These are phyloP conservation scores for Curvularia lunata DNA, from an alignment of 2,329 filamentous ascomycete genomes.

Conservation along the genomic window DNA sequence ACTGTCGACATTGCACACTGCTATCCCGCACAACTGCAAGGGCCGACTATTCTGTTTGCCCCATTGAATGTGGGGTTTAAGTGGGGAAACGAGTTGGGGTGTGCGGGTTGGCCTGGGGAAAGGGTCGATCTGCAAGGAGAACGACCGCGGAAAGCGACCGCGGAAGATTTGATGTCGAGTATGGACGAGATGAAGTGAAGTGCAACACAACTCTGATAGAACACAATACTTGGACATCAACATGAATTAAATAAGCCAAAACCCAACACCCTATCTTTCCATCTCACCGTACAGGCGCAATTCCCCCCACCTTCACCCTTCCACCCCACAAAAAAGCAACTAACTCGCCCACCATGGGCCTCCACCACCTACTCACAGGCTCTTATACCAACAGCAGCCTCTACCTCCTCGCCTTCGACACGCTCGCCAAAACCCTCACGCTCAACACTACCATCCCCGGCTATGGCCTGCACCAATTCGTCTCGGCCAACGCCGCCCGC, in stretches of 20 bases:
- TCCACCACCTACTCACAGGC: constrained; percentile 9
- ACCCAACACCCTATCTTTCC: background rate
- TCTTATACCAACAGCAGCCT: constrained; percentile 9
- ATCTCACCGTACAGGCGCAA: no score
- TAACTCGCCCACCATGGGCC: background rate
- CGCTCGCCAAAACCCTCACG: constrained; percentile 5
- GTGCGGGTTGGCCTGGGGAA: background rate
- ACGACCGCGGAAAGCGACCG: background rate
- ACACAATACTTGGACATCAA: background rate
- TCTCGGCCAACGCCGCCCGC: constrained; percentile 6
- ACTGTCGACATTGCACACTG: background rate
- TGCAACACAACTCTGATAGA: background rate
- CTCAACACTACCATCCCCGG: constrained; percentile 7
- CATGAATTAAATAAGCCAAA: background rate
- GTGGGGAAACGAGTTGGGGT: background rate
- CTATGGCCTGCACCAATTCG: constrained; percentile 6
- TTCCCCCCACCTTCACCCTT: no score
- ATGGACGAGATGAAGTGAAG: background rate
- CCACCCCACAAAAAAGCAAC: background rate
- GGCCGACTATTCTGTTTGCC: background rate
- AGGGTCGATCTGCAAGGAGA: background rate
- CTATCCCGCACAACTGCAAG: background rate
- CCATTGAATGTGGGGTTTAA: background rate
- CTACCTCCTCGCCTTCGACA: constrained; percentile 11
- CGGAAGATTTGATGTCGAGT: background rate